Evolutionary conservation across 441 rosid genomes (phyloP).

Genomic region (Metrosideros polymorpha): DNA sequence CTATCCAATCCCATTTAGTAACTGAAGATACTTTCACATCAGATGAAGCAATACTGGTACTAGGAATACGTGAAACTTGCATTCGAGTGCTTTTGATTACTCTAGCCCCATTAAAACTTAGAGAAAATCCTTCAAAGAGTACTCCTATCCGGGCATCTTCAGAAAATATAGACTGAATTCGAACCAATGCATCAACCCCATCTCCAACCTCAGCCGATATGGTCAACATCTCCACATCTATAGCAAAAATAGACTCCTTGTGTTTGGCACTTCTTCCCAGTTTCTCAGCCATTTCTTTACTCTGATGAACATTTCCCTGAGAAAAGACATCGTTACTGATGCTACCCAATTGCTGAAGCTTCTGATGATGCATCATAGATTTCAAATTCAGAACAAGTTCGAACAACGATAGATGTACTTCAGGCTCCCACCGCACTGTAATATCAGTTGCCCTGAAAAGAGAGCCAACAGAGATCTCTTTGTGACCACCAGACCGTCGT

Average conservation of each 20-base stretch:
- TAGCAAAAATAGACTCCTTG: conserved; percentile 89
- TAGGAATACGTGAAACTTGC: conserved; percentile 97
- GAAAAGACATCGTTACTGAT: conserved; percentile 22
- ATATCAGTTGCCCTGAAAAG: conserved; percentile 95
- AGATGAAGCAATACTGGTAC: conserved; percentile 40
- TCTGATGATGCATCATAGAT: conserved; percentile 49
- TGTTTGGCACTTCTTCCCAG: conserved; percentile 43
- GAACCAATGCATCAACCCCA: conserved; percentile 77
- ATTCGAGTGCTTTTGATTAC: conserved; percentile 80
- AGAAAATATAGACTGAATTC: conserved; percentile 96
- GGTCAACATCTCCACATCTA: conserved; percentile 81
- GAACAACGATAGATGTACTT: conserved; percentile 66
- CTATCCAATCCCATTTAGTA: conserved; percentile 93
- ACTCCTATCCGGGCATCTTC: conserved; percentile 97
- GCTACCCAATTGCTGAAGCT: conserved; percentile 38
- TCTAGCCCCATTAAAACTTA: conserved; percentile 72
- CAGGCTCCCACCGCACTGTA: conserved; percentile 93
- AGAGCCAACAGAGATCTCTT: conserved; percentile 85
- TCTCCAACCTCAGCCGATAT: conserved; percentile 93
- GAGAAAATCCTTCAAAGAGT: conserved; percentile 89
- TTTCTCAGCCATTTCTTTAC: conserved; percentile 33
- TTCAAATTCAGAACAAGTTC: conserved; percentile 74
- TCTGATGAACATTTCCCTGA: conserved; percentile 33
- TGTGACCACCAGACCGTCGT: conserved; percentile 83
- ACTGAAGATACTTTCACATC: conserved; percentile 33